These are phyloP conservation scores for Phlebiopsis gigantea DNA, from an alignment of 768 basidiomycete genomes.

Conservation along the genomic window DNA sequence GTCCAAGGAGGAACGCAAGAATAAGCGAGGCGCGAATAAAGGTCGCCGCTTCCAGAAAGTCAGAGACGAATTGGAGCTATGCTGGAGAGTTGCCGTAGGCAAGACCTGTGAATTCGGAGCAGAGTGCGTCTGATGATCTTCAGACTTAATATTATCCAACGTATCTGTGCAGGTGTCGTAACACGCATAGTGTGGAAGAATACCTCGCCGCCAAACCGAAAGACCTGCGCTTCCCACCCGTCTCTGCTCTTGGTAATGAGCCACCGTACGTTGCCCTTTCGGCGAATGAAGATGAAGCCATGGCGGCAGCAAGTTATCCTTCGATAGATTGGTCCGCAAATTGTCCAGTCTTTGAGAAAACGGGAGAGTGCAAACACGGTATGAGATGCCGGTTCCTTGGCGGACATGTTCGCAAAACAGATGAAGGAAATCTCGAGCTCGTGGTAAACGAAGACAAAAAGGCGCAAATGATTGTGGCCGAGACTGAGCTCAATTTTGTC, in stretches of 20 bases:
- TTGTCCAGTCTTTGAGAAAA: conserved; percentile 66
- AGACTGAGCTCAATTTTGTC: conserved; percentile 68
- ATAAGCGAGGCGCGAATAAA: conserved; percentile 78
- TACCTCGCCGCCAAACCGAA: conserved; percentile 74
- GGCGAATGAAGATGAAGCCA: conserved; percentile 20
- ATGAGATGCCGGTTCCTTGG: conserved; percentile 90
- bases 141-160: background rate
- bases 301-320: conserved; percentile 25
- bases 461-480: conserved; percentile 37
- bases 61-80: conserved; percentile 77
- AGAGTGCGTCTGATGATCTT: conserved; percentile 38
- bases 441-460: conserved; percentile 56
- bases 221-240: conserved; percentile 60
- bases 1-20: conserved; percentile 66
- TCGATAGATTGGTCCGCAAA: conserved; percentile 41
- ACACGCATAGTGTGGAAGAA: conserved; percentile 67
- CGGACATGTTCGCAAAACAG: conserved; percentile 55
- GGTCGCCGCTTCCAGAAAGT: conserved; percentile 73
- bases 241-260: conserved; percentile 35
- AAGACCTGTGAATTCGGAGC: conserved; percentile 64
- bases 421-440: conserved; percentile 39
- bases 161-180: conserved; percentile 53
- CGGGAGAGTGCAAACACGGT: conserved; percentile 77
- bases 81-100: conserved; percentile 73
- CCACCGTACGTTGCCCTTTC: conserved; percentile 46